phyloP scores from a whole-genome alignment of 2,329 filamentous ascomycete species.

The Fusarium anguioides region DNA sequence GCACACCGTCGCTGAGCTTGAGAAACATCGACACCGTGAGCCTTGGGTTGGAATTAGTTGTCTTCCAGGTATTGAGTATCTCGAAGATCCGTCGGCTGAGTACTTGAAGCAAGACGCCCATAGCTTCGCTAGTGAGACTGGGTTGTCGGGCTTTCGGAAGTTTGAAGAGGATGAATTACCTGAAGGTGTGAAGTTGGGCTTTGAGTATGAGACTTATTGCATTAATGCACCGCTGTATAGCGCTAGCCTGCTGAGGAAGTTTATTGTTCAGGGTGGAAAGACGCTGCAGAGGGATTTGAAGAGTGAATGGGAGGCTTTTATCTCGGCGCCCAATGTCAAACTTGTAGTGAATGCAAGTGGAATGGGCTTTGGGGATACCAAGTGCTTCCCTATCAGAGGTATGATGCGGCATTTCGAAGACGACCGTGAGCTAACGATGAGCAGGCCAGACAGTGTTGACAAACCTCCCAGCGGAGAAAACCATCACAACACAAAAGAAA shows the following conservation, averaged over 20 bases:
- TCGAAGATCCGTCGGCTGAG: conserved; percentile 56
- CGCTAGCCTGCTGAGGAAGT: conserved; percentile 48
- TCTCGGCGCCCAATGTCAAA: conserved; percentile 34
- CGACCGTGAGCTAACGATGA: background rate
- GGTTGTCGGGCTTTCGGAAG: conserved; percentile 44
- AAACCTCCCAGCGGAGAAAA: conserved; percentile 50
- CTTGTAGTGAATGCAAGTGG: conserved; percentile 51
- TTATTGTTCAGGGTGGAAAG: conserved; percentile 47
- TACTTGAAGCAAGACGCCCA: conserved; percentile 51
- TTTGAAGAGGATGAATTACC: conserved; percentile 54
- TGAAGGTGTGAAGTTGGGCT: conserved; percentile 57
- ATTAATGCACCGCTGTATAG: conserved; percentile 67
- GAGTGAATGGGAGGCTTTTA: conserved; percentile 50
- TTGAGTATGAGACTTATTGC: conserved; percentile 65
- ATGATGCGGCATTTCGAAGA: fast-evolving
- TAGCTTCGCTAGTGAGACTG: conserved; percentile 45
- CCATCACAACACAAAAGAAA: conserved; percentile 69
- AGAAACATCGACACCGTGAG: conserved; percentile 36
- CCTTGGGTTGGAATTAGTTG: conserved; percentile 59
- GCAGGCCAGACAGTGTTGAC: conserved; percentile 53
- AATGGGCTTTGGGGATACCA: conserved; percentile 48
- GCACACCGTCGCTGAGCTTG: conserved; percentile 43
- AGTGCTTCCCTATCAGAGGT: conserved; percentile 52
- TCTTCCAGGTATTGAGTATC: conserved; percentile 62
- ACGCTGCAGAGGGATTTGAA: conserved; percentile 44